Base-by-base conservation (phyloP, 129 eudicot species). In the Saussurea involucrata region DNA sequence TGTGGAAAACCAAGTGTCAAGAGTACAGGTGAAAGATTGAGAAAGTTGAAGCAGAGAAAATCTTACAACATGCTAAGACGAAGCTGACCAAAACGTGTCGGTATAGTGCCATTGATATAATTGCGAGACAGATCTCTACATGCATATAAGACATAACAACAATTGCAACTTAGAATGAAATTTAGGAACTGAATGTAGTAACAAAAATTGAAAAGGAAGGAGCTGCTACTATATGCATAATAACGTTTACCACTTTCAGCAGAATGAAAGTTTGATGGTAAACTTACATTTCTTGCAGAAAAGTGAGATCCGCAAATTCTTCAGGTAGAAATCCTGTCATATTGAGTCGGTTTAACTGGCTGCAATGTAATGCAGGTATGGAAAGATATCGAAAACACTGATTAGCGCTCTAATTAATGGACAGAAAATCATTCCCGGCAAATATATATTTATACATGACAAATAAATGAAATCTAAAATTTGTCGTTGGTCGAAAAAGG, bases 41-140 rank as follows among this genome's bases (percentile, higher is more conserved):
- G 66, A 13, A 37, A 44, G 0, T 10, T 55, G 24, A 46, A 58
- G 64, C 11, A 10, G 21, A 42, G 8, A 80, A 75, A 34, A 55
- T 78, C 97, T 89, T 85, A 95, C 98, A 95, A 53, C 25, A 12
- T 80, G 27, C 33, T 81, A 69, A 95, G 83, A 63, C 82, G 93
- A 86, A 87, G 84, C 76, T 80, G 90, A 63, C 85, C 71, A 2
- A 86, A 84, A 73, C 72, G 55, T 4, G 76, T 6, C 2, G 98
- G 98, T 74, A 95, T 87, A 6, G 96, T 65, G 75, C 98, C 98
- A 76, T 80, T 83, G n/a, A 95, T 40, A 84, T 89, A 86, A 86
- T 91, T 95, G 29, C 85, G 91, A 64, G 90, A 20, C 34, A 95
- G 83, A 73, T 95, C 98, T 70, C 98, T 94, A 92, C 20, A 18